phyloP scores from a whole-genome alignment of 1,284 basidiomycete genomes.

The Heterobasidion annosum region DNA sequence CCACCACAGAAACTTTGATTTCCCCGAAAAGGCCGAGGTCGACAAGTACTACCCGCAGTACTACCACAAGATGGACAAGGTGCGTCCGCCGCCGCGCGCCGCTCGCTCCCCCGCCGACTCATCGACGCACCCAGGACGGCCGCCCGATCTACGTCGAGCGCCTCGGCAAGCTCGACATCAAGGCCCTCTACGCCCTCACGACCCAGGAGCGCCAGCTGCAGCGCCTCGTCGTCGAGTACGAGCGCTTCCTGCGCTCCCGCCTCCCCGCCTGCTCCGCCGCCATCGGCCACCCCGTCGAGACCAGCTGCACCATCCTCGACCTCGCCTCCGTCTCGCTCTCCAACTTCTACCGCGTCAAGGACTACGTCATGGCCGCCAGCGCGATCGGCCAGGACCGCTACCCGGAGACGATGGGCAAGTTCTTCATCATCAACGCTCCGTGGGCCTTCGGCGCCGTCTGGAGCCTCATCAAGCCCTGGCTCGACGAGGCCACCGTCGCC shows the following conservation, averaged over 20 bases:
- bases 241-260: slow-evolving; percentile 75
- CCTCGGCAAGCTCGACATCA: slow-evolving; percentile 86
- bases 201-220: slow-evolving; percentile 86
- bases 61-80: slow-evolving; percentile 95
- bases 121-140: slow-evolving; percentile 57
- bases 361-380: slow-evolving; percentile 79
- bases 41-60: slow-evolving; percentile 94
- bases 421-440: slow-evolving; percentile 94
- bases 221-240: slow-evolving; percentile 91
- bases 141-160: slow-evolving; percentile 94
- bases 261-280: slow-evolving; percentile 77
- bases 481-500: slow-evolving; percentile 89
- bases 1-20: slow-evolving; percentile 70
- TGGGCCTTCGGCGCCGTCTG: slow-evolving; percentile 90
- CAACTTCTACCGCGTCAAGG: slow-evolving; percentile 89
- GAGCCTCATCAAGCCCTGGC: slow-evolving; percentile 86
- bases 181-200: slow-evolving; percentile 74
- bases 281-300: slow-evolving; percentile 85
- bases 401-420: slow-evolving; percentile 93
- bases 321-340: slow-evolving; percentile 75
- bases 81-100: slow-evolving; percentile 19
- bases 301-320: slow-evolving; percentile 98
- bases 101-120: not conserved
- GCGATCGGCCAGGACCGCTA: slow-evolving; percentile 88
- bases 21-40: slow-evolving; percentile 78